Evolutionary conservation across 2,329 filamentous ascomycete species (phyloP), one percentile per base, ranked within the genome.

Genomic region (Tolypocladium inflatum): DNA sequence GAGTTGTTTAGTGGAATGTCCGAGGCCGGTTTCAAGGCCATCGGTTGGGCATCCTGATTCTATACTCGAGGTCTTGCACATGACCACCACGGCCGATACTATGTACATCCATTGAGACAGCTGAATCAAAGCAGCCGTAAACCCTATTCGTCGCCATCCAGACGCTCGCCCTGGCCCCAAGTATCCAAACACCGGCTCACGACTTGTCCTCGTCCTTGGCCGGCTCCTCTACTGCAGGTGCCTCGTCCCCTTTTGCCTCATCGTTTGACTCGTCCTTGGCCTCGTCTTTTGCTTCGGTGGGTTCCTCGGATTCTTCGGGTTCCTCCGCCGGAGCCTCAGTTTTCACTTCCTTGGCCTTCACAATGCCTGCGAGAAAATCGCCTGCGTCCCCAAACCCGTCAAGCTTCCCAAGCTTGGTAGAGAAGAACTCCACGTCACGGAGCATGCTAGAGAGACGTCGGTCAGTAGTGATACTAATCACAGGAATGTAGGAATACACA

Each of bases 321-420:
- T 54, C 41, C 35, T 57, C 39, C n/a, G 60, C 58, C n/a, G 63
- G 56, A 15, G 63, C 58, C 38, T 67, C 61, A 2, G 62, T 55
- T 55, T 68, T 68, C 56, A 78, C 70, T 35, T 76, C 71, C 71
- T 89, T 92, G 15, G 78, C 75, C 58, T 81, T 81, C 57, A 89
- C 78, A 45, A 90, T 80, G 23, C 82, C 80, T 15, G 86, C 73
- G 6, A 97, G 78, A 61, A 86, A 80, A 41, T 87, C 81, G 37
- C 89, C 90, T 3, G 90, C 78, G 63, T 91, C 86, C 11, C 82
- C 86, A 59, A 90, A 90, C 1, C 90, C 91, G 56, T 94, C 87
- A 43, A 96, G 82, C 68, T 90, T 91, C 63, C 84, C 80, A 8
- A 96, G 80, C 63, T 85, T 86, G 1, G 80, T 74, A 54, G 85